phyloP scores from a whole-genome alignment of 2,329 filamentous ascomycete species.

The Macrophomina tecta region DNA sequence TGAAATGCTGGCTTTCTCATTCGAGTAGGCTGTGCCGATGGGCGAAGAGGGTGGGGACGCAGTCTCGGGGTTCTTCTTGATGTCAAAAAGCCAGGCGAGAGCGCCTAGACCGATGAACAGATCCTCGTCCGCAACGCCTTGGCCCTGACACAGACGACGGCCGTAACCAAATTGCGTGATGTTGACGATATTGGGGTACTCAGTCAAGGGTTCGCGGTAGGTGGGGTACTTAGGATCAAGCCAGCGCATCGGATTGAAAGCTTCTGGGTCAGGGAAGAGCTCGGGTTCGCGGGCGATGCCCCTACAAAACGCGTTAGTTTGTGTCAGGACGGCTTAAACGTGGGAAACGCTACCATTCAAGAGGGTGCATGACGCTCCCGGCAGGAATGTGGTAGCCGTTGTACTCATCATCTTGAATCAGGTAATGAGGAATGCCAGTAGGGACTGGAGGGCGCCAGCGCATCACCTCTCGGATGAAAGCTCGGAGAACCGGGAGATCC shows the following conservation, averaged over 20 bases:
- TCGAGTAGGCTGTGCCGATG: conserved; percentile 35
- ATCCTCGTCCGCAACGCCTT: conserved; percentile 50
- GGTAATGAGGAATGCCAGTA: conserved; percentile 60
- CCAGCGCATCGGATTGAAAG: conserved; percentile 62
- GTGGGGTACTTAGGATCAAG: conserved; percentile 58
- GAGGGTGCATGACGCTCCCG: conserved; percentile 55
- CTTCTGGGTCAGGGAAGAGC: conserved; percentile 57
- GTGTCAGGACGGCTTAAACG: neutral
- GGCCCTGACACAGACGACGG: conserved; percentile 54
- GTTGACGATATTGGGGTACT: conserved; percentile 60
- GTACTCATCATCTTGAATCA: conserved; percentile 63
- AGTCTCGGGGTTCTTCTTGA: conserved; percentile 33
- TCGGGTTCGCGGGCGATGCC: conserved; percentile 59
- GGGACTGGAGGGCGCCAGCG: conserved; percentile 54
- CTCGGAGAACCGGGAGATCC: conserved; percentile 47
- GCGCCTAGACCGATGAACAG: conserved; percentile 51
- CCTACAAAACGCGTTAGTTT: conserved; percentile 41
- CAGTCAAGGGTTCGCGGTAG: conserved; percentile 58
- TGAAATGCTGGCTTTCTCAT: conserved; percentile 44
- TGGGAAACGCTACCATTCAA: conserved; percentile 48
- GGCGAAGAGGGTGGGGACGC: conserved; percentile 4
- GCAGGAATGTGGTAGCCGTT: conserved; percentile 63
- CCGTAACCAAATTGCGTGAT: conserved; percentile 63
- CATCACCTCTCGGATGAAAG: conserved; percentile 47
- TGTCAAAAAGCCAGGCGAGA: conserved; percentile 54